Conservation (phyloP, 140 eudicot genomes). For the Oenanthe javanica region DNA sequence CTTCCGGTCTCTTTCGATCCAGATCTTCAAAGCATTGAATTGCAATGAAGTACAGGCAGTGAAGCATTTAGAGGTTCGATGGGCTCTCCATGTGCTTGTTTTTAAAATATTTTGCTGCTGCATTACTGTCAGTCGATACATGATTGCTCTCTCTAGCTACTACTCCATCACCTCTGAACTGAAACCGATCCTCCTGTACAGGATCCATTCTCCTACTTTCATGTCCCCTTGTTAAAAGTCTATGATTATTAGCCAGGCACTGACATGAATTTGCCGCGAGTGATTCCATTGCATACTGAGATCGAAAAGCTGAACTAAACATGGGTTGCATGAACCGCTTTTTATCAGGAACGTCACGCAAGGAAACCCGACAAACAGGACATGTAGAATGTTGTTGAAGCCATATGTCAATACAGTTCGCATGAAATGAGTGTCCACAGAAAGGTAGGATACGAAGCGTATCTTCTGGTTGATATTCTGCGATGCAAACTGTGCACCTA, state of each 20-base stretch:
- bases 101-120: constrained; percentile 22
- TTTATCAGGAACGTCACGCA: constrained; percentile 56
- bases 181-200: constrained; percentile 27
- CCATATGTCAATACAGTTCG: constrained; percentile 88
- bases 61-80: constrained; percentile 23
- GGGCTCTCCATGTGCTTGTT: constrained; percentile 51
- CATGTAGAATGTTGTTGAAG: constrained; percentile 87
- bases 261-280: constrained; percentile 11
- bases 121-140: constrained; percentile 17
- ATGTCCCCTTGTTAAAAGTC: constrained; percentile 26
- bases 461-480: constrained; percentile 77
- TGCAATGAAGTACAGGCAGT: not conserved
- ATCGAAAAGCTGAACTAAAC: constrained; percentile 72
- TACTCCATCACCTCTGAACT: constrained; percentile 22
- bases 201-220: constrained; percentile 31
- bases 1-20: not conserved
- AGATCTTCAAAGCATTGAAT: not conserved
- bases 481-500: constrained; percentile 87
- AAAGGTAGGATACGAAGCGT: constrained; percentile 66
- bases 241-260: constrained; percentile 16
- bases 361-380: constrained; percentile 83
- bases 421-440: constrained; percentile 81
- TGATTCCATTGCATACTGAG: constrained; percentile 24
- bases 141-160: constrained; percentile 25
- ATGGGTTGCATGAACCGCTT: constrained; percentile 71